A percentile compares a stretch with the other conserved stretches of the same genome.
These are phyloP conservation scores for Akanthomyces muscarius DNA, from an alignment of 2,329 filamentous ascomycete genomes.

Conservation along the genomic window DNA sequence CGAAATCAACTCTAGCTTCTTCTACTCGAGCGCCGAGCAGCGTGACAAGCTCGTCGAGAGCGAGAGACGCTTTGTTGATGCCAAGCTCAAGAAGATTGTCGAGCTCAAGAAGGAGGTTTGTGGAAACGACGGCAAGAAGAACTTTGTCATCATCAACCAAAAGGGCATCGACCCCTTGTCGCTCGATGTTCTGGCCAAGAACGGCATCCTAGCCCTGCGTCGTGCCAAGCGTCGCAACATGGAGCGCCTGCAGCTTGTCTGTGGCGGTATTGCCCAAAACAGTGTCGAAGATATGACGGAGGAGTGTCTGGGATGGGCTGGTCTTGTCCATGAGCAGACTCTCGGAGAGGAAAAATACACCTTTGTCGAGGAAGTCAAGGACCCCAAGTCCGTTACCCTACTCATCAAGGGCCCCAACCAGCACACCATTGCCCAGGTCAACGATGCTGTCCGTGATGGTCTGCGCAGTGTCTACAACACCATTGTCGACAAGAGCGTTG, in stretches of 20 bases:
- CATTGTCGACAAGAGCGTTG: conserved; percentile 95
- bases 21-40: conserved; percentile 96
- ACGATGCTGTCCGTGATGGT: conserved; percentile 91
- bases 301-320: conserved; percentile 91
- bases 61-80: conserved; percentile 90
- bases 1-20: conserved; percentile 98
- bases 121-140: conserved; percentile 87
- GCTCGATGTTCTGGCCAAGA: conserved; percentile 94
- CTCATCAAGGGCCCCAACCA: conserved; percentile 97
- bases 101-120: conserved; percentile 98
- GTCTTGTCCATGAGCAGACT: conserved; percentile 93
- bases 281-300: conserved; percentile 89
- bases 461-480: conserved; percentile 98
- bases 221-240: conserved; percentile 98
- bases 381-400: conserved; percentile 94
- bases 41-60: conserved; percentile 97
- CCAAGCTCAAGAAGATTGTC: conserved; percentile 95
- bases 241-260: conserved; percentile 94
- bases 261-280: conserved; percentile 88
- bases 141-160: conserved; percentile 97
- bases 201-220: conserved; percentile 90
- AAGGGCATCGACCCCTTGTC: conserved; percentile 98
- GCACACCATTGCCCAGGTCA: conserved; percentile 95
- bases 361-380: conserved; percentile 97
- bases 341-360: conserved; percentile 99